phyloP scores from a whole-genome alignment of 2,329 filamentous ascomycete genomes.

The Diaporthe sp. region DNA sequence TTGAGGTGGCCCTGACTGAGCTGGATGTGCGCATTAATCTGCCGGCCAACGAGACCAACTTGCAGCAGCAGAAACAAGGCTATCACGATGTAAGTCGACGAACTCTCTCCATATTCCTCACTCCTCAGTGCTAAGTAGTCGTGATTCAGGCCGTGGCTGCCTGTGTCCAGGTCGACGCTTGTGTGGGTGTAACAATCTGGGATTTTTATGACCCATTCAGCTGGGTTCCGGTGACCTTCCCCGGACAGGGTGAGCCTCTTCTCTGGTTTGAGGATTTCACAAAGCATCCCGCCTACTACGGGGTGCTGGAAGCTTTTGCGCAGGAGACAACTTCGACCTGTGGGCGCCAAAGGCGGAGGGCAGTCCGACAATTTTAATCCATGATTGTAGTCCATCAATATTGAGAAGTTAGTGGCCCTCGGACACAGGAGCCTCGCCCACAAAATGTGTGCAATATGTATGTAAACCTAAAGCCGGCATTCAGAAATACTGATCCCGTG shows the following conservation, averaged over 20 bases:
- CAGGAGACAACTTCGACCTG: slow-evolving; percentile 18
- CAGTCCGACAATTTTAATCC: neutral
- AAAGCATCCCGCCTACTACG: slow-evolving; percentile 54
- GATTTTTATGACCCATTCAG: slow-evolving; percentile 55
- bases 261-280: slow-evolving; percentile 53
- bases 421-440: neutral
- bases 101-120: neutral
- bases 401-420: neutral
- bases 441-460: neutral
- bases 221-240: slow-evolving; percentile 55
- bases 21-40: slow-evolving; percentile 66
- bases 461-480: neutral
- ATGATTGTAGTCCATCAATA: neutral
- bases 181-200: slow-evolving; percentile 60
- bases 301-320: slow-evolving; percentile 53
- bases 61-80: slow-evolving; percentile 61
- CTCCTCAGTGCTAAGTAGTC: neutral
- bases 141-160: slow-evolving; percentile 44
- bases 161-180: slow-evolving; percentile 51
- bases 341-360: neutral
- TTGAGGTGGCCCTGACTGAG: slow-evolving; percentile 72
- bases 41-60: slow-evolving; percentile 55
- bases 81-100: slow-evolving; percentile 52
- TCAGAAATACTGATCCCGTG: neutral
- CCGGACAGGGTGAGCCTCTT: slow-evolving; percentile 50